phyloP scores from a whole-genome alignment of 352 stramenopile genomes.

The Pythium vanterpoolii region DNA sequence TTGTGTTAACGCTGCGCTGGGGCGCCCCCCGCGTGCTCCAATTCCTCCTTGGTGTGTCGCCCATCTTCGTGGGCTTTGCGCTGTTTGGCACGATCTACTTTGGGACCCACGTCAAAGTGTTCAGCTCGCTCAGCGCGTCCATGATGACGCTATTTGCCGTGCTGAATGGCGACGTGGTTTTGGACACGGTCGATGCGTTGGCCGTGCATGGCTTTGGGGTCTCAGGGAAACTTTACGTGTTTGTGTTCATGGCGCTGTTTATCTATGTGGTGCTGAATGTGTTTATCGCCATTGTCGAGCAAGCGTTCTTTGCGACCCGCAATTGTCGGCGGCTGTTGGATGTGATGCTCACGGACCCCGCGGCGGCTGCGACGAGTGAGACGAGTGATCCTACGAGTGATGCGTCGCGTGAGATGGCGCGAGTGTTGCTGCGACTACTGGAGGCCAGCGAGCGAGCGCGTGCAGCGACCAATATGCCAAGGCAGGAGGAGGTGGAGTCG shows the following conservation, averaged over 20 bases:
- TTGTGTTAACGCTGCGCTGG: constrained; percentile 88
- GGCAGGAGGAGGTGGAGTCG: too few species aligned
- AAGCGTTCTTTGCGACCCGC: constrained; percentile 89
- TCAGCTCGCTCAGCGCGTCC: constrained; percentile 59
- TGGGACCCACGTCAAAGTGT: constrained; percentile 71
- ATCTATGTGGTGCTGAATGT: constrained; percentile 93
- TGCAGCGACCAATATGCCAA: too few species aligned
- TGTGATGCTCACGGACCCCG: constrained; percentile 52
- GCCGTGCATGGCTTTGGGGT: constrained; percentile 58
- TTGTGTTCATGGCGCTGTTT: constrained; percentile 90
- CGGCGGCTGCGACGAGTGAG: constrained; percentile 19
- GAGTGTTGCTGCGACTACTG: constrained; percentile 43
- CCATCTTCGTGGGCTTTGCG: constrained; percentile 86
- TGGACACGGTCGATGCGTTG: constrained; percentile 88
- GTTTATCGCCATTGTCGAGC: constrained; percentile 90
- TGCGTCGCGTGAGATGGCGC: constrained; percentile 50
- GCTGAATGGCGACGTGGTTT: constrained; percentile 90
- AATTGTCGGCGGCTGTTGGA: constrained; percentile 57
- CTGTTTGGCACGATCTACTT: constrained; percentile 90
- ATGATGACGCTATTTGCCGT: constrained; percentile 87
- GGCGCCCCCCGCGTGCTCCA: constrained; percentile 76
- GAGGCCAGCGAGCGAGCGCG: constrained; percentile 19
- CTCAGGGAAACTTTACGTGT: constrained; percentile 80
- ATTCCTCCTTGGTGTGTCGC: constrained; percentile 86
- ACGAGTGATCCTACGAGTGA: constrained; percentile 2